Percentiles rank a stretch among this genome's conserved stretches.
These are phyloP conservation scores for Salix udensis DNA, from an alignment of 345 rosid species.

Conservation along the genomic window DNA sequence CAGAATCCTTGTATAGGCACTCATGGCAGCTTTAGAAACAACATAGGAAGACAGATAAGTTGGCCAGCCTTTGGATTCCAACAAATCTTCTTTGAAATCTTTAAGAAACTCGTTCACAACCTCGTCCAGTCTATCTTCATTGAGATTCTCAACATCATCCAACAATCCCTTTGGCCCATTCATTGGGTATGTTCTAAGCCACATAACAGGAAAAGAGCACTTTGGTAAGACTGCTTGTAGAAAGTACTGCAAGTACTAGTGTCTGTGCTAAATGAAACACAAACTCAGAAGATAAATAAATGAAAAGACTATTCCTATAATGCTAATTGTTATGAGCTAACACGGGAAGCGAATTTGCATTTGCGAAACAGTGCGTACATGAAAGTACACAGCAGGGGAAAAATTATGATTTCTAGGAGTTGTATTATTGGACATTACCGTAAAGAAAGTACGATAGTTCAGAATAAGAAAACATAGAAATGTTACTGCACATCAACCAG, in stretches of 20 bases:
- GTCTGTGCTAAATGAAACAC: background rate
- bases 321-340: background rate
- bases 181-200: slow-evolving; percentile 21
- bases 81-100: slow-evolving; percentile 29
- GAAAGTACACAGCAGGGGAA: background rate
- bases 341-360: background rate
- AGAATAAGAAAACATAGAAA: background rate
- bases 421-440: background rate
- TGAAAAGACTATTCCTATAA: background rate
- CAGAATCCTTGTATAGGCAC: slow-evolving; percentile 37
- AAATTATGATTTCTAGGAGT: background rate
- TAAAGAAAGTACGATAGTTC: background rate
- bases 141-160: slow-evolving; percentile 20
- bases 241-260: background rate
- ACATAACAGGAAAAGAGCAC: background rate
- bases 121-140: slow-evolving; percentile 31
- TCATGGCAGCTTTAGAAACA: slow-evolving; percentile 30
- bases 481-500: background rate
- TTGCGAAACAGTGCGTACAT: too few relatives aligned
- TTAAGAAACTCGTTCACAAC: slow-evolving; percentile 18
- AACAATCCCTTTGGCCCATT: slow-evolving; percentile 26
- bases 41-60: slow-evolving; percentile 18
- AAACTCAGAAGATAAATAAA: too few relatives aligned
- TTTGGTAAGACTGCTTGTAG: background rate
- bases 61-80: slow-evolving; percentile 38